Conservation (phyloP, 2,329 filamentous ascomycete genomes). For the Stagonosporopsis vannaccii region DNA sequence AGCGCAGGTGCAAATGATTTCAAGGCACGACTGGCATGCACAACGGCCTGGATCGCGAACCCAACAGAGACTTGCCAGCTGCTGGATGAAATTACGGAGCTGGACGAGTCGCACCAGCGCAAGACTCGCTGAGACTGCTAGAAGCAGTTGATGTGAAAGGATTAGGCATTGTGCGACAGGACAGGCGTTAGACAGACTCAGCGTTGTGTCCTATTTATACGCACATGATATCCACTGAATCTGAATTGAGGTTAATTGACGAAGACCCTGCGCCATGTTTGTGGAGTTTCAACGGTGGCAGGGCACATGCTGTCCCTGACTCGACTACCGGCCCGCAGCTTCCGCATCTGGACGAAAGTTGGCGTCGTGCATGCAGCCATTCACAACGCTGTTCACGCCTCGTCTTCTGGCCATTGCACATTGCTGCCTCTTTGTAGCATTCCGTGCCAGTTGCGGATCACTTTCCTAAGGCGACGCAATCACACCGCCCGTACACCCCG, state of each 20-base stretch:
- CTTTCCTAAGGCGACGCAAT: constrained; percentile 7
- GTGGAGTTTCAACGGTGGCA: constrained; percentile 19
- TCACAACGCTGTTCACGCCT: constrained; percentile 15
- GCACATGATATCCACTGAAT: constrained; percentile 13
- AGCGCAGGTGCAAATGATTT: constrained; percentile 93
- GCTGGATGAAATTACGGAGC: constrained; percentile 76
- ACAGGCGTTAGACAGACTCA: constrained; percentile 16
- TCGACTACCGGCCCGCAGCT: constrained; percentile 23
- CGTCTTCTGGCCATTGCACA: background rate
- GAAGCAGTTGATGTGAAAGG: background rate
- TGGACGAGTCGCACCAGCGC: constrained; percentile 51
- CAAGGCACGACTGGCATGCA: constrained; percentile 89
- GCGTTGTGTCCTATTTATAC: constrained; percentile 12
- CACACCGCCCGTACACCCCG: constrained; percentile 2
- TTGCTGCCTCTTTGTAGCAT: background rate
- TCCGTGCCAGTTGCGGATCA: background rate
- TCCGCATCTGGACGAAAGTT: constrained; percentile 17
- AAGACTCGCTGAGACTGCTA: constrained; percentile 37
- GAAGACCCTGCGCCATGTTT: constrained; percentile 14
- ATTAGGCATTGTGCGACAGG: background rate
- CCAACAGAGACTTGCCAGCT: constrained; percentile 89
- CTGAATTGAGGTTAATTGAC: constrained; percentile 4
- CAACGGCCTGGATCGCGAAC: constrained; percentile 96
- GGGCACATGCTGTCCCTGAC: constrained; percentile 18
- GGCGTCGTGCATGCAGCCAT: constrained; percentile 9